Base-by-base conservation (phyloP, 495 filamentous ascomycete genomes). In the Achaetomiella virescens region DNA sequence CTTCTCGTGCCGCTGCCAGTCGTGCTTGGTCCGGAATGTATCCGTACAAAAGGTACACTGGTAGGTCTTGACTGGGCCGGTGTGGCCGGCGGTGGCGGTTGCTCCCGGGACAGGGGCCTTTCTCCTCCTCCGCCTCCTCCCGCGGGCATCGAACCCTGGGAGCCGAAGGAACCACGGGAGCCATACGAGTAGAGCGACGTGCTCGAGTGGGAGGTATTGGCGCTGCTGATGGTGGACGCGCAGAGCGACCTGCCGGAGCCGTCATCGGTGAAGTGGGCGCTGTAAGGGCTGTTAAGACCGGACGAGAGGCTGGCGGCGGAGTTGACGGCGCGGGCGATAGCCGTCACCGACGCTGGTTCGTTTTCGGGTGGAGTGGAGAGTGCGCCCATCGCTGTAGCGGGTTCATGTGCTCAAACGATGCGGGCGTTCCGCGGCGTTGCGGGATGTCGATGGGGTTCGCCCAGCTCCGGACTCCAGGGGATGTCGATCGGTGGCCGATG, bases 11-110 rank as follows among this genome's bases (percentile, higher is more conserved):
- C 89, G 78, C 49, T 84, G 78, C 89, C 89, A 93, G 68, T 93
- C 89, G 68, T 90, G 86, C 67, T 90, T 90, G 49, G 84, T 89
- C 55, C 84, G 83, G 72, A 91, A 92, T 0, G 83, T 86, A 53
- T 88, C 83, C 0, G 83, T 83, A 65, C 89, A 93, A 72, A 93
- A 93, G 9, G 89, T 93, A 67, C 89, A 93, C 63, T 91, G 85
- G 70, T 84, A 93, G 15, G 86, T 76, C 65, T 74, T 84, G 35
- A 71, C 67, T 1, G 73, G 72, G 9, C 59, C 65, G 24, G 50
- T 50, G 0, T 72, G 62, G n/a, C 55, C 24, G 27, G 48, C 20
- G 27, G 56, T 37, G 1, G 35, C 27, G 27, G 50, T 29, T 6
- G 52, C 29, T 18, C 44, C 52, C 0, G 43, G 61, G 22, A 68